phyloP scores from a whole-genome alignment of 2,329 filamentous ascomycete species.

The Colletotrichum sp. region DNA sequence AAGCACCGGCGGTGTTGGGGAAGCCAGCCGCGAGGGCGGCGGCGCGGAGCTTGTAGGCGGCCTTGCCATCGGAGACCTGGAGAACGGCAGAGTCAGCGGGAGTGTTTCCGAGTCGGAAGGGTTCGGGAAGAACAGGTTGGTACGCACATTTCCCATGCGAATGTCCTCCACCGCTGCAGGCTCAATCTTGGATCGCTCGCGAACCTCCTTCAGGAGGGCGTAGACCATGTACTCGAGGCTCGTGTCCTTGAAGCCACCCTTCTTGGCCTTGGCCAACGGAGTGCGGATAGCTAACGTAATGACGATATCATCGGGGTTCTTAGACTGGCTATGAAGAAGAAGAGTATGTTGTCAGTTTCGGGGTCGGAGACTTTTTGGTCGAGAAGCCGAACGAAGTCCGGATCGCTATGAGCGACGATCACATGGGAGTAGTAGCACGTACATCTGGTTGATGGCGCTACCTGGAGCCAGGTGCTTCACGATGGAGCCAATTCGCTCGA shows the following conservation, averaged over 20 bases:
- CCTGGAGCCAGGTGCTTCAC: conserved; percentile 83
- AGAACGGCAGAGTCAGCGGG: not conserved
- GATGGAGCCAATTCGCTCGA: conserved; percentile 85
- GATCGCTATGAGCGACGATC: not conserved
- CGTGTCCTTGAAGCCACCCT: conserved; percentile 96
- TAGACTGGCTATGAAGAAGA: conserved; percentile 68
- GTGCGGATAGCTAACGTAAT: conserved; percentile 93
- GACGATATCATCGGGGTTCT: conserved; percentile 95
- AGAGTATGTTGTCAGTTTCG: conserved; percentile 19
- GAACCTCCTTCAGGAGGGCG: conserved; percentile 78
- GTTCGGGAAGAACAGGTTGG: not conserved
- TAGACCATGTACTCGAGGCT: conserved; percentile 86
- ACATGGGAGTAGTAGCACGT: conserved; percentile 41
- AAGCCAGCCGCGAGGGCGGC: conserved; percentile 90
- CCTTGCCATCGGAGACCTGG: conserved; percentile 82
- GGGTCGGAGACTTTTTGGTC: not conserved
- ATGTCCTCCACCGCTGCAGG: conserved; percentile 87
- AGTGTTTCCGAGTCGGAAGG: not conserved
- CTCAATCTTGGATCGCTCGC: conserved; percentile 76
- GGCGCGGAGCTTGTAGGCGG: conserved; percentile 89
- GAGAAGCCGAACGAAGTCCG: not conserved
- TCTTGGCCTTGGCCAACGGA: conserved; percentile 84
- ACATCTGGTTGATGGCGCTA: conserved; percentile 79
- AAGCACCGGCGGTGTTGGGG: conserved; percentile 85
- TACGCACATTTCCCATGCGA: conserved; percentile 83